Percentiles rank a stretch among this genome's conserved stretches.
phyloP scores from a whole-genome alignment of 2,329 filamentous ascomycete genomes.

The Blastomyces percursus region DNA sequence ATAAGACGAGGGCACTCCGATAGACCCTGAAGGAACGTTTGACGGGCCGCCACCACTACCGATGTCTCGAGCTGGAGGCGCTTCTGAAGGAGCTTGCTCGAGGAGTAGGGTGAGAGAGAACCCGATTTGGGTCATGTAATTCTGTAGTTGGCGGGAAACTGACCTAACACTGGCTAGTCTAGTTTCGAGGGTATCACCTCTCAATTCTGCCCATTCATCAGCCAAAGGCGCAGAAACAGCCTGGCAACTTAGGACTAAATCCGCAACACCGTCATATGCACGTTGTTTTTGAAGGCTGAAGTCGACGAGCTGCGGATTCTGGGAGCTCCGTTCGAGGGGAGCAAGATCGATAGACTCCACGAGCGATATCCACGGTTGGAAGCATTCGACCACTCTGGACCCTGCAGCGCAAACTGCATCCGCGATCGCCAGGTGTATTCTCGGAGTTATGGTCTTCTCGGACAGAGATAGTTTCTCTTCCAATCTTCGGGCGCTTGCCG shows the following conservation, averaged over 20 bases:
- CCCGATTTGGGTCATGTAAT: slow-evolving; percentile 73
- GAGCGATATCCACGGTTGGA: slow-evolving; percentile 77
- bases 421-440: slow-evolving; percentile 66
- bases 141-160: slow-evolving; percentile 70
- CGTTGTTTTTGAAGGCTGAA: slow-evolving; percentile 87
- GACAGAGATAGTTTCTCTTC: slow-evolving; percentile 70
- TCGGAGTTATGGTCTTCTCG: slow-evolving; percentile 70
- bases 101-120: slow-evolving; percentile 80
- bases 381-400: slow-evolving; percentile 72
- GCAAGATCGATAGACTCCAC: slow-evolving; percentile 88
- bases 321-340: slow-evolving; percentile 62
- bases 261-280: slow-evolving; percentile 84
- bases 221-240: slow-evolving; percentile 80
- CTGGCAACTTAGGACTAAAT: slow-evolving; percentile 78
- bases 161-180: slow-evolving; percentile 69
- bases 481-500: slow-evolving; percentile 74
- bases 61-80: slow-evolving; percentile 13
- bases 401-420: slow-evolving; percentile 72
- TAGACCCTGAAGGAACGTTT: slow-evolving; percentile 22
- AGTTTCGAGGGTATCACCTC: slow-evolving; percentile 79
- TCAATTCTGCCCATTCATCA: slow-evolving; percentile 92
- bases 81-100: slow-evolving; percentile 58
- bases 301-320: slow-evolving; percentile 75
- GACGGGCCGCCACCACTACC: slow-evolving; percentile 4
- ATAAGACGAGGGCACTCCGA: slow-evolving; percentile 37